phyloP scores from a whole-genome alignment of 441 rosid genomes.

The Jatropha podagrica region DNA sequence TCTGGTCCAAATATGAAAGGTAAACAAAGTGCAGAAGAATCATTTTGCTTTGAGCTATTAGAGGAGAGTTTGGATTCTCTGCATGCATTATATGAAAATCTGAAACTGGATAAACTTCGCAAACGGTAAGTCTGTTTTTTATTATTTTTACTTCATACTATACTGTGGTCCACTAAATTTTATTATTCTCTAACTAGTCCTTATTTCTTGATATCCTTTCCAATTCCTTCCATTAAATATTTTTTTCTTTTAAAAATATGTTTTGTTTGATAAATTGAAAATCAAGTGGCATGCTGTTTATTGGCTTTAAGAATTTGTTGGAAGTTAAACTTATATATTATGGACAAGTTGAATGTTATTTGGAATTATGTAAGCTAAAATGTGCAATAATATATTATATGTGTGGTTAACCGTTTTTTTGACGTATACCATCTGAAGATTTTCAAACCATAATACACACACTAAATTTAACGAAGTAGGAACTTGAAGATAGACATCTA shows the following conservation, averaged over 20 bases:
- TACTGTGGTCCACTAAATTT: neutral
- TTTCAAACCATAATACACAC: neutral
- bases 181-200: constrained; percentile 5
- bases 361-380: neutral
- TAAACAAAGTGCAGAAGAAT: constrained; percentile 37
- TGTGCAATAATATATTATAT: neutral
- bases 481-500: neutral
- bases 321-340: neutral
- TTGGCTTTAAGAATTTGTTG: constrained; percentile 2
- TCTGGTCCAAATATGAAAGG: constrained; percentile 36
- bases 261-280: neutral
- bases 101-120: constrained; percentile 94
- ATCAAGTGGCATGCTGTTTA: neutral
- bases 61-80: constrained; percentile 68
- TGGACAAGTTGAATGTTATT: neutral
- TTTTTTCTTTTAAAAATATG: neutral
- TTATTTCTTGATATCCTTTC: neutral
- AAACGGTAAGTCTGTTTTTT: constrained; percentile 55
- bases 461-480: neutral
- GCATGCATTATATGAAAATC: constrained; percentile 94
- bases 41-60: constrained; percentile 57
- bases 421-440: neutral
- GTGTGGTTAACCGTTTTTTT: neutral
- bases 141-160: neutral
- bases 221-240: neutral